Base-by-base conservation (phyloP, 2,329 filamentous ascomycete species). In the Pseudogymnoascus sp. region DNA sequence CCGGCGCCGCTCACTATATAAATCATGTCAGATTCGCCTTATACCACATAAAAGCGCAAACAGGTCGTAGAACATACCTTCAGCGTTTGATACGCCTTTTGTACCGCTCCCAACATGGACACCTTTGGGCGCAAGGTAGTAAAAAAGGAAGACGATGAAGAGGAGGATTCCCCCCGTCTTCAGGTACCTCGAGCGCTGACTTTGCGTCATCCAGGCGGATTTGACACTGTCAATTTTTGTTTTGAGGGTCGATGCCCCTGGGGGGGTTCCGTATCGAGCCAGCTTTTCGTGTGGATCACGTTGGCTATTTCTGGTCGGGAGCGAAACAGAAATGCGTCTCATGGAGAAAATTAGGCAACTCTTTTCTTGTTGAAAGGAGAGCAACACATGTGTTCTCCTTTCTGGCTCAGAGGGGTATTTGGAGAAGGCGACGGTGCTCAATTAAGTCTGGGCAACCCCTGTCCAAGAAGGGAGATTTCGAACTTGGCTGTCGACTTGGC, bases 251-350 rank as follows among this genome's bases (percentile, higher is more conserved):
- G 69, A 79, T 76, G 72, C 77, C 77, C 68, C 78, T 76, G 69
- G 78, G 75, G 67, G 74, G 69, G 70, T 77, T 76, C 64, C 68
- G 77, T 88, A 88, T 71, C 85, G 82, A 71, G 79, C 83, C 70
- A 82, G 81, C 72, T 88, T 88, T 76, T 88, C 85, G 83, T 84
- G 77, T 66, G 83, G 84, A 72, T 88, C 85, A 81, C 79, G 77
- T 70, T 78, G 79, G 72, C 78, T 75, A 72, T 84, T 82, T 77
- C 84, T 83, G 38, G 82, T 86, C 73, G 84, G 83, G 74, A 86
- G 75, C 72, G 85, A 86, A 65, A 86, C 82, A 67, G 84, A 86
- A 73, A 83, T 84, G 78, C 84, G 85, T 81, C 84, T 82, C 85
- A 88, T 88, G 75, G 69, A 67, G 59, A 28, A 46, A 19, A 46